phyloP scores from a whole-genome alignment of 148 eudicot species.

The Rhododendron vialii region DNA sequence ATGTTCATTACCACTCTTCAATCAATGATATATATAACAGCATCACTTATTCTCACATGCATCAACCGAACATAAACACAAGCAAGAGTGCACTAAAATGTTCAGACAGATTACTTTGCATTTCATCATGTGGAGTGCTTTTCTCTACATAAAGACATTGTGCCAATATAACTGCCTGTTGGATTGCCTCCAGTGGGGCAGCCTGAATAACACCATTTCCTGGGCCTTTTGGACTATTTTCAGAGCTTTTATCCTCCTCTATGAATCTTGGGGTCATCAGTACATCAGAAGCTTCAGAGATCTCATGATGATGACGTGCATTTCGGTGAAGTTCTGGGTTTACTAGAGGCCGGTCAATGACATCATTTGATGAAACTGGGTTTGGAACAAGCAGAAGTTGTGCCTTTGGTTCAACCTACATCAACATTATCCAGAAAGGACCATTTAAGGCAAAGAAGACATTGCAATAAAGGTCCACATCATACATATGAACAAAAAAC shows the following conservation, averaged over 20 bases:
- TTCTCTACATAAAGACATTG: constrained; percentile 69
- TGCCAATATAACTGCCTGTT: constrained; percentile 79
- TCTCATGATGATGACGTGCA: constrained; percentile 30
- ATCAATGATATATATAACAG: neutral
- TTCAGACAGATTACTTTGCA: constrained; percentile 55
- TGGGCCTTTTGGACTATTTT: constrained; percentile 22
- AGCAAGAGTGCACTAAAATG: neutral
- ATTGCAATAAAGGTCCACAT: neutral
- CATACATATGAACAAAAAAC: neutral
- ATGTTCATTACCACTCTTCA: neutral
- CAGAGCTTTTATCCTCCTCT: constrained; percentile 30
- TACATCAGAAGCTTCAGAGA: constrained; percentile 59
- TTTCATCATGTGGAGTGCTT: constrained; percentile 67
- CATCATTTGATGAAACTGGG: constrained; percentile 20
- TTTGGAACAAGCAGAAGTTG: constrained; percentile 69
- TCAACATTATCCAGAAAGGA: constrained; percentile 14
- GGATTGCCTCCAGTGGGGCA: constrained; percentile 44
- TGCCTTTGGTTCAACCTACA: constrained; percentile 84
- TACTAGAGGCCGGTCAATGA: constrained; percentile 10
- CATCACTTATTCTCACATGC: neutral
- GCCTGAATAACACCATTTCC: constrained; percentile 22
- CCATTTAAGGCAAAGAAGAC: constrained; percentile 10
- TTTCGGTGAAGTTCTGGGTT: constrained; percentile 22
- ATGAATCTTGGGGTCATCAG: constrained; percentile 65
- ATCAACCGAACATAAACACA: constrained; percentile 1